phyloP scores from a whole-genome alignment of 2,329 filamentous ascomycete genomes.

The Ophiostoma piceae region DNA sequence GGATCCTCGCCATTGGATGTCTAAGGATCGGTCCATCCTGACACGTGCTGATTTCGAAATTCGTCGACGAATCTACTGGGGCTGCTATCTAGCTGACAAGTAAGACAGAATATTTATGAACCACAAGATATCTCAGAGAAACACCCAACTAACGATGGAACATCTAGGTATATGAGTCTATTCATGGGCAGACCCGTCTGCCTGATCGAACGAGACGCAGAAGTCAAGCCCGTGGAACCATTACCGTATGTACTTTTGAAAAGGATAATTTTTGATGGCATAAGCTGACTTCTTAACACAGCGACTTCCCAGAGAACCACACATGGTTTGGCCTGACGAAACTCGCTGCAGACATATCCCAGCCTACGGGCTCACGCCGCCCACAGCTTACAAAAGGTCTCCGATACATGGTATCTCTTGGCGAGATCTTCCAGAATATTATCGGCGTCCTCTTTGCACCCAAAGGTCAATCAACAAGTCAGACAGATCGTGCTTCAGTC shows the following conservation, averaged over 20 bases:
- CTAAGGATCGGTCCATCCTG: constrained; percentile 7
- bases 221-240: constrained; percentile 1
- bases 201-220: neutral
- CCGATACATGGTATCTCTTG: neutral
- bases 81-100: constrained; percentile 2
- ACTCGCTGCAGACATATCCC: neutral
- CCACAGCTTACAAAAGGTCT: neutral
- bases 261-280: neutral
- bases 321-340: neutral
- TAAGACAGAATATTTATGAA: neutral
- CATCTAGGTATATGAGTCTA: neutral
- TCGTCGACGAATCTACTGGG: neutral
- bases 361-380: neutral
- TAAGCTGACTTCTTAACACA: neutral
- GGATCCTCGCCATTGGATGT: constrained; percentile 2
- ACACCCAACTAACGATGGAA: neutral
- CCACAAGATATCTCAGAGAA: neutral
- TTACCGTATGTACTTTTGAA: neutral
- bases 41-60: constrained; percentile 3
- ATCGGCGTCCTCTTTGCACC: constrained; percentile 11
- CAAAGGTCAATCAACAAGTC: neutral
- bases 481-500: neutral
- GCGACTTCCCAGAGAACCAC: neutral
- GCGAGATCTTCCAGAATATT: neutral
- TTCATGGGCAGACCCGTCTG: neutral